Conservation (phyloP, 2,329 filamentous ascomycete genomes). For the Cercospora janseana region DNA sequence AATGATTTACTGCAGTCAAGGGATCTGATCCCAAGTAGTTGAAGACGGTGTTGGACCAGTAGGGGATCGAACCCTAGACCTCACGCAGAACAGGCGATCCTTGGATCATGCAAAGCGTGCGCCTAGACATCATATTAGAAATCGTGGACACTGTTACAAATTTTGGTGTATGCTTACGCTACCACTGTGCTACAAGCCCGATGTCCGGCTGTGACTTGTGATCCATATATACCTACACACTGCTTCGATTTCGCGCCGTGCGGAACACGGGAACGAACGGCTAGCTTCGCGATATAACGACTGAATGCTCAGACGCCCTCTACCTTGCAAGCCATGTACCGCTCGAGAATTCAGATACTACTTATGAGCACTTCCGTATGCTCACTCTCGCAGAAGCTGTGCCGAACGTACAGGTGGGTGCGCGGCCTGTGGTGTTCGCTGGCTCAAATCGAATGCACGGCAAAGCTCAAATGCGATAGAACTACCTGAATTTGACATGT, state of each 20-base stretch:
- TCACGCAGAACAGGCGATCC: conserved; percentile 2
- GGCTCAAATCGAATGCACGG: too few relatives aligned
- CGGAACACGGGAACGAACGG: not conserved
- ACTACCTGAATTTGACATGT: too few relatives aligned
- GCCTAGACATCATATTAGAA: not conserved
- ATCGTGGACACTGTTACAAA: not conserved
- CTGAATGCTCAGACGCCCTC: not conserved
- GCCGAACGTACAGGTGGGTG: too few relatives aligned
- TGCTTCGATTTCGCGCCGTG: too few relatives aligned
- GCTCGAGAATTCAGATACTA: too few relatives aligned
- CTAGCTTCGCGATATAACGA: not conserved
- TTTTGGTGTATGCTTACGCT: not conserved
- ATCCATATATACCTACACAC: not conserved
- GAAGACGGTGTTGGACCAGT: conserved; percentile 3
- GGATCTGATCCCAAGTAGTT: not conserved
- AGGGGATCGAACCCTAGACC: conserved; percentile 15
- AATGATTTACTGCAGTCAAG: conserved; percentile 1
- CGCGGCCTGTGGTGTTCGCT: too few relatives aligned
- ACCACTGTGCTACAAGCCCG: conserved; percentile 15
- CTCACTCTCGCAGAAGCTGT: too few relatives aligned
- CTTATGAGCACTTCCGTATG: too few relatives aligned
- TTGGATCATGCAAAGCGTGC: conserved; percentile 10
- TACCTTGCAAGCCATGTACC: too few relatives aligned
- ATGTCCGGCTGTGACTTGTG: not conserved
- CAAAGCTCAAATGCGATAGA: too few relatives aligned